Percentiles rank a stretch among this genome's conserved stretches.
Evolutionary conservation across 2,329 filamentous ascomycete species (phyloP).

Genomic region (Aspergillus tanneri): DNA sequence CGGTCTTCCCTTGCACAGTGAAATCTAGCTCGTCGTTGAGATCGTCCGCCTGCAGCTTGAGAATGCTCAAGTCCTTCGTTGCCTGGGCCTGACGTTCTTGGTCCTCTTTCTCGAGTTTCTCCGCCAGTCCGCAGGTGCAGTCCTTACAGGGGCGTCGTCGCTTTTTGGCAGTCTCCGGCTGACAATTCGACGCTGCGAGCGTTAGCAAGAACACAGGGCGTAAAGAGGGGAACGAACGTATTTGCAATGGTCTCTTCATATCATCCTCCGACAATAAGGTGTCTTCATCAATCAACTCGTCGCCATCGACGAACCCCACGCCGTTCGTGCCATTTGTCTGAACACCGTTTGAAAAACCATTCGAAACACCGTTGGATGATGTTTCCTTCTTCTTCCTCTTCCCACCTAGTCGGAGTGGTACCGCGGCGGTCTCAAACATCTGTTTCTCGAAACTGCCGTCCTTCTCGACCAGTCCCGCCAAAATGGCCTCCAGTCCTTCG

Average conservation of each 20-base stretch:
- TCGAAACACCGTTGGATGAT: constrained; percentile 13
- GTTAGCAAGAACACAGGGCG: constrained; percentile 4
- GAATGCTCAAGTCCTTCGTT: constrained; percentile 55
- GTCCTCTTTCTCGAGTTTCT: constrained; percentile 85
- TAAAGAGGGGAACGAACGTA: constrained; percentile 55
- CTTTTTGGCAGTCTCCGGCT: constrained; percentile 75
- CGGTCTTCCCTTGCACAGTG: constrained; percentile 94
- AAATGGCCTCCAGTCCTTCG: constrained; percentile 64
- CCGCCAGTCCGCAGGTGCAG: constrained; percentile 89
- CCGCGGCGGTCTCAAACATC: constrained; percentile 56
- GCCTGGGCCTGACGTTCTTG: constrained; percentile 63
- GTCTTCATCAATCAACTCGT: constrained; percentile 90
- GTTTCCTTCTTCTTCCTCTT: constrained; percentile 53
- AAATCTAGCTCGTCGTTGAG: constrained; percentile 82
- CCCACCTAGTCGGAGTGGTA: constrained; percentile 64
- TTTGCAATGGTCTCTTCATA: constrained; percentile 70
- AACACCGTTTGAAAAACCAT: constrained; percentile 38
- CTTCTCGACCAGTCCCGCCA: constrained; percentile 72
- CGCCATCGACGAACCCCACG: constrained; percentile 49
- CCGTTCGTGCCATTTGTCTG: not conserved
- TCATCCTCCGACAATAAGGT: constrained; percentile 83
- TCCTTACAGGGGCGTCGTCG: constrained; percentile 94
- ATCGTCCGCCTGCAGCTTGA: constrained; percentile 72
- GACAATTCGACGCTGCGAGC: constrained; percentile 72
- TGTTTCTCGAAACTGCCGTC: constrained; percentile 71